phyloP scores from a whole-genome alignment of 176 grass and related monocot species.

The Avena eriantha region DNA sequence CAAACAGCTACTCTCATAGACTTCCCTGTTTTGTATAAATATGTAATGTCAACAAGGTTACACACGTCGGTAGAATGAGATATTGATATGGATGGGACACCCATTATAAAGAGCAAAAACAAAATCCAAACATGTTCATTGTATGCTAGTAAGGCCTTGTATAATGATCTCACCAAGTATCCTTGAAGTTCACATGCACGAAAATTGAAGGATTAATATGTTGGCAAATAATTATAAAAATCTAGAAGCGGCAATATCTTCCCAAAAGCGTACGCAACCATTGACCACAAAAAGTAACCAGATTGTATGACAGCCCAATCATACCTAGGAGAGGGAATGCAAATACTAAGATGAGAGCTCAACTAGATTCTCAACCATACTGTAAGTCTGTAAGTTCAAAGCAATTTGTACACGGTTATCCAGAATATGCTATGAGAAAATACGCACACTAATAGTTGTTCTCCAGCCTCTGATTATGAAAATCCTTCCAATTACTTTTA shows the following conservation, averaged over 20 bases:
- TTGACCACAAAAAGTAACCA: slow-evolving; percentile 99
- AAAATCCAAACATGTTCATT: slow-evolving; percentile 64
- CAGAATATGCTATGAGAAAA: no score
- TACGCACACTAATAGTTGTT: no score
- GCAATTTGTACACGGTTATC: no score
- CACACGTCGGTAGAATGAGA: not conserved
- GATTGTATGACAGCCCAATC: slow-evolving; percentile 91
- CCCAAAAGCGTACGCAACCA: slow-evolving; percentile 51
- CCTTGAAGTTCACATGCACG: slow-evolving; percentile 92
- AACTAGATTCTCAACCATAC: not conserved
- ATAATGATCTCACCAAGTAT: slow-evolving; percentile 87
- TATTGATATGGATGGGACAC: slow-evolving; percentile 27
- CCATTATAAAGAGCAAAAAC: slow-evolving; percentile 35
- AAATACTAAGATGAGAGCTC: not conserved
- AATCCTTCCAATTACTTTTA: no score
- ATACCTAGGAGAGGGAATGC: slow-evolving; percentile 59
- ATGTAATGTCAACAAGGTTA: slow-evolving; percentile 41
- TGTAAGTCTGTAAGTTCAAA: slow-evolving; percentile 6
- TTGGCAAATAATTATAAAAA: no score
- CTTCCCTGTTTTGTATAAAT: slow-evolving; percentile 68
- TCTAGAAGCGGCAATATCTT: no score
- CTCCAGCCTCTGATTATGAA: no score
- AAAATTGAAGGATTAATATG: not conserved
- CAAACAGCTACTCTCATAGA: slow-evolving; percentile 91
- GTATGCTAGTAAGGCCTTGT: slow-evolving; percentile 71